Evolutionary conservation across 768 basidiomycete species (phyloP).

Genomic region (Pulveroboletus sp.): DNA sequence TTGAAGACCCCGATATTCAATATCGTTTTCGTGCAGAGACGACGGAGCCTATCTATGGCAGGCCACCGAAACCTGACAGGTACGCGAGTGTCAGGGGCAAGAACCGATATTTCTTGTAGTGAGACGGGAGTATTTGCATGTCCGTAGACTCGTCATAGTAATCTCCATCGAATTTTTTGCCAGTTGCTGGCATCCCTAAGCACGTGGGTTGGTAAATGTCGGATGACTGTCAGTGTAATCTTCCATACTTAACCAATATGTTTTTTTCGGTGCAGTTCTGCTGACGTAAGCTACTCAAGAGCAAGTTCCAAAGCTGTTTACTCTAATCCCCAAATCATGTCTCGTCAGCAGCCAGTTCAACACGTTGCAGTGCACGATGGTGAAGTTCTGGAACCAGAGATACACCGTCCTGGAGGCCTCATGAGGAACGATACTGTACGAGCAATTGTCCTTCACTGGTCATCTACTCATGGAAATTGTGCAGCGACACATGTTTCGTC

Average conservation of each 20-base stretch:
- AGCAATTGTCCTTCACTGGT: not conserved
- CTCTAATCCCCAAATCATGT: slow-evolving; percentile 46
- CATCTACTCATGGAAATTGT: slow-evolving; percentile 3
- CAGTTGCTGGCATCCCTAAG: not conserved
- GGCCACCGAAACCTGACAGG: slow-evolving; percentile 27
- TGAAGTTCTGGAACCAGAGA: slow-evolving; percentile 81
- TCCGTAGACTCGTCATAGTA: not conserved
- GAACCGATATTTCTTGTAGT: slow-evolving; percentile 26
- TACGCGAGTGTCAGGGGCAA: slow-evolving; percentile 28
- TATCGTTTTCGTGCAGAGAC: slow-evolving; percentile 10
- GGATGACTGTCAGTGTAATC: no score
- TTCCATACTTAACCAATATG: no score
- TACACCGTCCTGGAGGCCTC: slow-evolving; percentile 72
- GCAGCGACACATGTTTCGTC: slow-evolving; percentile 77
- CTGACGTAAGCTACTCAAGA: slow-evolving; percentile 34
- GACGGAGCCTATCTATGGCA: slow-evolving; percentile 24
- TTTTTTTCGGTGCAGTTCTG: no score
- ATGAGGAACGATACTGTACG: slow-evolving; percentile 60
- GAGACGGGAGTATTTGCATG: not conserved
- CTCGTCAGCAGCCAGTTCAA: slow-evolving; percentile 60
- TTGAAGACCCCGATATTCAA: not conserved
- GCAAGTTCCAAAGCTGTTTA: no score
- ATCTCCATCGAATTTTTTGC: not conserved
- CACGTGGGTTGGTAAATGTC: no score
- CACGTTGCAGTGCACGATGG: slow-evolving; percentile 76